Evolutionary conservation across 768 basidiomycete genomes (phyloP).

Genomic region (Rubroboletus pulcherrimus): DNA sequence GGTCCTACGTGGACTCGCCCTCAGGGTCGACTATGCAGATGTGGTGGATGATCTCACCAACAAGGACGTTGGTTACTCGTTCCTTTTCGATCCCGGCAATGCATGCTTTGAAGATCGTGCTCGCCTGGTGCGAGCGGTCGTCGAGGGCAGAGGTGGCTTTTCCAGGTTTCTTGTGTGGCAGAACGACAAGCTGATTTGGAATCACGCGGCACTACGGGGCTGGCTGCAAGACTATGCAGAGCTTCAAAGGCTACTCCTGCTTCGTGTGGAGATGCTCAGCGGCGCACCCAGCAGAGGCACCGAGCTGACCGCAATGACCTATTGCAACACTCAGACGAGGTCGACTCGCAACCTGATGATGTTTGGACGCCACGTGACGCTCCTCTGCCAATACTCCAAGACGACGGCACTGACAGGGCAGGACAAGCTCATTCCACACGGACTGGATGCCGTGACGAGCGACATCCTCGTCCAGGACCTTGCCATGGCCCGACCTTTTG

Average conservation of each 20-base stretch:
- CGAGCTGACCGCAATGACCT: not conserved
- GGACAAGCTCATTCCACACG: constrained; percentile 3
- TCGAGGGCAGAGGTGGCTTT: not conserved
- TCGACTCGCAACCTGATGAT: not conserved
- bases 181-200: not conserved
- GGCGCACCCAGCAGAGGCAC: constrained; percentile 16
- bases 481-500: not conserved
- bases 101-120: not conserved
- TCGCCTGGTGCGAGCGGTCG: rapidly evolving
- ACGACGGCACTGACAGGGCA: no score
- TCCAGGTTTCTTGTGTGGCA: not conserved
- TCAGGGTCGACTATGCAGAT: constrained; percentile 8
- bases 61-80: not conserved
- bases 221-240: constrained; percentile 13
- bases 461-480: constrained; percentile 1
- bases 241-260: constrained; percentile 1
- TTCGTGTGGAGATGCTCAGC: constrained; percentile 6
- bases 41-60: constrained; percentile 21
- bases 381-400: not conserved
- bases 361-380: not conserved
- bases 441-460: not conserved
- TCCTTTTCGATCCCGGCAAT: not conserved
- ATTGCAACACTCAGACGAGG: not conserved
- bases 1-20: constrained; percentile 6
- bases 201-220: not conserved